Evolutionary conservation across 108 stramenopile genomes (phyloP).

Genomic region (Pseudonitzschia multiseries): DNA sequence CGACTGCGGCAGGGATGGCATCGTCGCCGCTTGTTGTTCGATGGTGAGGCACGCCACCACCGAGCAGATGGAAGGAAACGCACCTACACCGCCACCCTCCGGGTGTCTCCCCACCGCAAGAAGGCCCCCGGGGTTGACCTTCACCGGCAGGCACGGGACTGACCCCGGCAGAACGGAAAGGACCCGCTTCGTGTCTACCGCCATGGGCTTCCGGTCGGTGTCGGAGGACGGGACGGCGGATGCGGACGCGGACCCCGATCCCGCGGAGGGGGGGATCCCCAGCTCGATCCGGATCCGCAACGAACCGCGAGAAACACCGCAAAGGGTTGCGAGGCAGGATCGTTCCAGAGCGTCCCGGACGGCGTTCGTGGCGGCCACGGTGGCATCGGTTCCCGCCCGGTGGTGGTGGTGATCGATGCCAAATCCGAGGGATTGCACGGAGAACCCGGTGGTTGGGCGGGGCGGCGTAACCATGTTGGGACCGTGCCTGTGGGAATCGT

Average conservation of each 20-base stretch:
- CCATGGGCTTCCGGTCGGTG: too few relatives aligned
- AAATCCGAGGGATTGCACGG: slow-evolving; percentile 42
- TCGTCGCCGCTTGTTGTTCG: slow-evolving; percentile 8
- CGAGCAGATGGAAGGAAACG: slow-evolving; percentile 28
- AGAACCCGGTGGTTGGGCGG: slow-evolving; percentile 2
- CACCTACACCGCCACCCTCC: too few relatives aligned
- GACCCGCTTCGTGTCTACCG: slow-evolving; percentile 5
- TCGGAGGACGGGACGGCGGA: neutral
- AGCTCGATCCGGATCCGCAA: slow-evolving; percentile 39
- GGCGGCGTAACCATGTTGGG: neutral
- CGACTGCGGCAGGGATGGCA: neutral
- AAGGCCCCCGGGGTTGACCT: too few relatives aligned
- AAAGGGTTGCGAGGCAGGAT: slow-evolving; percentile 14
- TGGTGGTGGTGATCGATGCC: slow-evolving; percentile 35
- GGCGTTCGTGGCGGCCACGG: slow-evolving; percentile 45
- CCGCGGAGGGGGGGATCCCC: slow-evolving; percentile 35
- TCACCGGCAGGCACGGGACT: too few relatives aligned
- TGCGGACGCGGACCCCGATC: neutral
- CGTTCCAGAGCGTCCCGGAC: slow-evolving; percentile 54
- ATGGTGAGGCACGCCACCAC: slow-evolving; percentile 37
- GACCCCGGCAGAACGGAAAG: too few relatives aligned
- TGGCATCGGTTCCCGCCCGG: slow-evolving; percentile 31
- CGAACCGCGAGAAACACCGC: slow-evolving; percentile 17
- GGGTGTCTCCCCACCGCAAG: too few relatives aligned
- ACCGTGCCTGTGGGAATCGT: neutral